Evolutionary conservation across 2,329 filamentous ascomycete genomes (phyloP).

Genomic region (Scytalidium lignicola): DNA sequence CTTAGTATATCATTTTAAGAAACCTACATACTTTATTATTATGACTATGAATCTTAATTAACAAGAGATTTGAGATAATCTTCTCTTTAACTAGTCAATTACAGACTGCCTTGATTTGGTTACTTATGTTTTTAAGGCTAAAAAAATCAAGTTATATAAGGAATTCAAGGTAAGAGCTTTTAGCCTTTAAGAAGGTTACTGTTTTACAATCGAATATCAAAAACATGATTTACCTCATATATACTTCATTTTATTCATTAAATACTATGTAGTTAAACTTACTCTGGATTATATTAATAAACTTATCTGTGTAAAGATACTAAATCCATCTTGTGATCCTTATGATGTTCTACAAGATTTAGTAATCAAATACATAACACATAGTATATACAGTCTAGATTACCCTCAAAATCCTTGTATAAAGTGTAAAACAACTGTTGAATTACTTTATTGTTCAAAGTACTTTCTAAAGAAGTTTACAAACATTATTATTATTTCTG

Average conservation of each 20-base stretch:
- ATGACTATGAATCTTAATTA: background rate
- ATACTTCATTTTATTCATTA: background rate
- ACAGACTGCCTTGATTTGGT: conserved; percentile 3
- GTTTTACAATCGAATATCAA: conserved; percentile 7
- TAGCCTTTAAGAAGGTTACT: background rate
- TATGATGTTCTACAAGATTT: background rate
- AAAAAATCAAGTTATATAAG: background rate
- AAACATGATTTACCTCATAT: conserved; percentile 4
- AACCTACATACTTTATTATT: background rate
- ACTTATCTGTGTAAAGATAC: conserved; percentile 2
- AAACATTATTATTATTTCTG: background rate
- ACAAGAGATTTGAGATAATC: conserved; percentile 1
- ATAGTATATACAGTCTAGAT: background rate
- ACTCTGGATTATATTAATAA: background rate
- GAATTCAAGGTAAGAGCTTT: conserved; percentile 1
- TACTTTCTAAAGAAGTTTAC: background rate
- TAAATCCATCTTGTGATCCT: background rate
- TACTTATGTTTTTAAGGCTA: background rate
- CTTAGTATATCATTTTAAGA: background rate
- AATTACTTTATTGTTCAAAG: background rate
- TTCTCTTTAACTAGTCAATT: background rate
- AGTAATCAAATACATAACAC: background rate
- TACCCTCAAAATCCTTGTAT: background rate
- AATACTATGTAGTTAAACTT: background rate
- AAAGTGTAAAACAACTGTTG: background rate